Evolutionary conservation across 805 yeast species (phyloP).

Genomic region (Candida gorgasii): DNA sequence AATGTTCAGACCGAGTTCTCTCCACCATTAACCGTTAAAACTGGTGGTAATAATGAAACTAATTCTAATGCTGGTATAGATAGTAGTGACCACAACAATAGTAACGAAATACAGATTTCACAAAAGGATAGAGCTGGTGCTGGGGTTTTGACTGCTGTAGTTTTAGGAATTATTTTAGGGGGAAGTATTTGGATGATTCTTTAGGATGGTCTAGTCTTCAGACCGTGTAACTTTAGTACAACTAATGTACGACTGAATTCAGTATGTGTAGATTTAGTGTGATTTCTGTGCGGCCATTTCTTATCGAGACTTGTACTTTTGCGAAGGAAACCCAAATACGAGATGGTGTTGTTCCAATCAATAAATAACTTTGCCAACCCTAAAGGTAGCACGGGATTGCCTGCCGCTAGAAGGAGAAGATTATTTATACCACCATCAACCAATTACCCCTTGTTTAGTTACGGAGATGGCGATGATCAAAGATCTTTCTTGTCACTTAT

Average conservation of each 20-base stretch:
- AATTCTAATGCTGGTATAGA: constrained; percentile 38
- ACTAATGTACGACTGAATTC: too few species aligned
- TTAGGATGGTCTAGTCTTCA: too few species aligned
- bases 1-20: constrained; percentile 25
- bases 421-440: constrained; percentile 48
- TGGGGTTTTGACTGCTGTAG: constrained; percentile 79
- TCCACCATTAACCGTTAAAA: constrained; percentile 33
- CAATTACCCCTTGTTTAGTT: constrained; percentile 40
- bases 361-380: constrained; percentile 45
- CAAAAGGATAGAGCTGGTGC: constrained; percentile 85
- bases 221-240: constrained; percentile 1
- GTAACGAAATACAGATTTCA: constrained; percentile 49
- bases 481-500: constrained; percentile 43
- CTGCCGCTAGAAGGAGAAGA: constrained; percentile 39
- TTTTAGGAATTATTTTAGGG: constrained; percentile 58
- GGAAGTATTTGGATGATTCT: constrained; percentile 80
- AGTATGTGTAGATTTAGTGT: too few species aligned
- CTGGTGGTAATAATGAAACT: constrained; percentile 38
- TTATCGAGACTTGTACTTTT: too few species aligned
- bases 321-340: too few species aligned
- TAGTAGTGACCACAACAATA: constrained; percentile 38
- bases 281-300: too few species aligned
- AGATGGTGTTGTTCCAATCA: constrained; percentile 41
- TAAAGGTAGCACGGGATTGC: constrained; percentile 28
- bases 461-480: constrained; percentile 47